Evolutionary conservation across 2,329 filamentous ascomycete species (phyloP), one percentile per base, ranked within the genome.

Genomic region (Alternaria sp.): DNA sequence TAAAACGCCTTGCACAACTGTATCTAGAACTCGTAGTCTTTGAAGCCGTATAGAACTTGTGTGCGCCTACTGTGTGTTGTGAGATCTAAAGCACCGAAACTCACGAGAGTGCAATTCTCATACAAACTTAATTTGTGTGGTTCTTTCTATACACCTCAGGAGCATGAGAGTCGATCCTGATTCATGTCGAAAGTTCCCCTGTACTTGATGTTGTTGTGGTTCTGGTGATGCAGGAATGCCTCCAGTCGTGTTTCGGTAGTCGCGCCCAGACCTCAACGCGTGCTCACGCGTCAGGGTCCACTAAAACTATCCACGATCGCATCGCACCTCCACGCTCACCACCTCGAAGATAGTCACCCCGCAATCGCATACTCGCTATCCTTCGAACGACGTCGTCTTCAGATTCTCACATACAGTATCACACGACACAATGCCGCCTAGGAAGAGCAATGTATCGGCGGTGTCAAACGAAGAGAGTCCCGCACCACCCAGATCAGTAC

Each of bases 401-500:
- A 13, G 4, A 19, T 19, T 9, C 12, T 30, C 6, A 44, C 40
- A 26, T 17, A 53, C n/a, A 19, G 36, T 6, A 36, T 62, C 25
- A 45, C 17, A 9, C n/a, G 15, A 30, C 63, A 73, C 45, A 62
- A 85, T 85, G 83, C 82, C 83, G 6, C 74, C 81, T n/a, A 78
- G 81, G 63, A 85, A 83, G 74, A 83, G 81, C 70, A 84, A 83
- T 68, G 79, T 79, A 57, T 82, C 82, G 5, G 73, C 76, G 28
- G 72, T 68, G 15, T 77, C 79, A 12, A 77, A 78, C 57, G 82
- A 79, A 23, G 79, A 80, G 8, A 75, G 79, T 54, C 47, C 58
- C 30, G 66, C 61, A 60, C 55, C 63, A 57, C 56, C 70, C 36
- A 72, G 67, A 60, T 59, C 77, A 50, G 68, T 67, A 30, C 67